A percentile compares a stretch with the other conserved stretches of the same genome.
phyloP scores from a whole-genome alignment of 2,329 filamentous ascomycete species.

The Cytospora piceicola region DNA sequence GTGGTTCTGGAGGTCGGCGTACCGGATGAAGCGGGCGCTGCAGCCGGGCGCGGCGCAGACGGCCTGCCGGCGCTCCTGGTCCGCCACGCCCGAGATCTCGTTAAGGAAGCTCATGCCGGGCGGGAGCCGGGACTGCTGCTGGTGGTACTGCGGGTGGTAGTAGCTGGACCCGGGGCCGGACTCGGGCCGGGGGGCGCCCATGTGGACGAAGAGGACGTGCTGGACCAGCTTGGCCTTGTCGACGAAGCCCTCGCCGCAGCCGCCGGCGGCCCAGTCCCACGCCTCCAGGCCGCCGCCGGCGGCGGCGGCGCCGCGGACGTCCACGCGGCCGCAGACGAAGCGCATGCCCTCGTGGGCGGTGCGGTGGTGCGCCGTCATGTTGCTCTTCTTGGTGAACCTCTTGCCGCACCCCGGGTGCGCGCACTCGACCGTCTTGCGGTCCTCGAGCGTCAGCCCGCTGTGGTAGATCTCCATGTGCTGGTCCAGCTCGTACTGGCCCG shows the following conservation, averaged over 20 bases:
- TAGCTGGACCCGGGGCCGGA: slow-evolving; percentile 22
- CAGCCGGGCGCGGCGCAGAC: slow-evolving; percentile 50
- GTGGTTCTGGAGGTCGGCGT: slow-evolving; percentile 55
- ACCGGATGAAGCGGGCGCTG: slow-evolving; percentile 51
- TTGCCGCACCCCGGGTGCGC: slow-evolving; percentile 70
- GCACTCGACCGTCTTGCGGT: slow-evolving; percentile 70
- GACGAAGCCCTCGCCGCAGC: slow-evolving; percentile 75
- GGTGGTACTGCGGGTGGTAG: slow-evolving; percentile 13
- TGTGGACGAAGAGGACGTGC: slow-evolving; percentile 81
- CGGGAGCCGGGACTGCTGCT: slow-evolving; percentile 13
- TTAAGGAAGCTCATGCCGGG: slow-evolving; percentile 43
- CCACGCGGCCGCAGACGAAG: slow-evolving; percentile 77
- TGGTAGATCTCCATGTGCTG: slow-evolving; percentile 81
- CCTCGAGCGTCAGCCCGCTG: slow-evolving; percentile 62
- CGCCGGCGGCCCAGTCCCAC: slow-evolving; percentile 66
- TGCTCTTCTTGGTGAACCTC: slow-evolving; percentile 81
- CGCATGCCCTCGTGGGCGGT: slow-evolving; percentile 75
- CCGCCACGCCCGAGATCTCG: slow-evolving; percentile 47
- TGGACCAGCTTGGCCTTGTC: slow-evolving; percentile 81
- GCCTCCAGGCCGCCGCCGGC: slow-evolving; percentile 57
- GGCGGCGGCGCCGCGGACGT: slow-evolving; percentile 57
- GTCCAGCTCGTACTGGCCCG: slow-evolving; percentile 68
- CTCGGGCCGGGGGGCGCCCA: slow-evolving; percentile 58
- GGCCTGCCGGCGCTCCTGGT: slow-evolving; percentile 47
- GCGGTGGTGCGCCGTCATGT: slow-evolving; percentile 78